phyloP scores from a whole-genome alignment of 2,329 filamentous ascomycete genomes.

The Keithomyces neogunnii region DNA sequence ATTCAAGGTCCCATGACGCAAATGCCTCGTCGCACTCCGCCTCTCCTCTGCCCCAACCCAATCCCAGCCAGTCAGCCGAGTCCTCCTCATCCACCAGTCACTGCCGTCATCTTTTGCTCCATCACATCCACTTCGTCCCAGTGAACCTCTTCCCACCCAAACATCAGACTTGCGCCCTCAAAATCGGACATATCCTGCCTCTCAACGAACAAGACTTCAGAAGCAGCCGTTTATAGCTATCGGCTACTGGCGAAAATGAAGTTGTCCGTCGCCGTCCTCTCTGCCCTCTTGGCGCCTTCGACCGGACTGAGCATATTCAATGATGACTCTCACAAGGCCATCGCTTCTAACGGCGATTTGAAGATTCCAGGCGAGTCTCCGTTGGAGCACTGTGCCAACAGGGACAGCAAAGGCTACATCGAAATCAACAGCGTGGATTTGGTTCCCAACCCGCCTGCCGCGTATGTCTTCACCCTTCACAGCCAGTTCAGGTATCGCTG shows the following conservation, averaged over 20 bases:
- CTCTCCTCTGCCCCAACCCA: slow-evolving; percentile 5
- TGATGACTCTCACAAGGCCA: slow-evolving; percentile 20
- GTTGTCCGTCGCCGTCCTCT: slow-evolving; percentile 34
- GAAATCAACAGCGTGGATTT: slow-evolving; percentile 73
- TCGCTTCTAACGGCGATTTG: slow-evolving; percentile 41
- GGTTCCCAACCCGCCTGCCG: slow-evolving; percentile 72
- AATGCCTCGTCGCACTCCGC: slow-evolving; percentile 10
- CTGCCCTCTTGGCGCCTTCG: slow-evolving; percentile 36
- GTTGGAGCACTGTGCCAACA: slow-evolving; percentile 62
- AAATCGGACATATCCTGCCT: not conserved
- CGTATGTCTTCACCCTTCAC: slow-evolving; percentile 47
- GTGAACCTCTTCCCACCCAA: not conserved
- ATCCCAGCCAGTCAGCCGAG: not conserved
- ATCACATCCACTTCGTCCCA: not conserved
- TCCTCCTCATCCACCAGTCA: not conserved
- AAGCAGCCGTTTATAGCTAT: not conserved
- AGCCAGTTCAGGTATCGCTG: not conserved
- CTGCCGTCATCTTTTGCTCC: slow-evolving; percentile 3
- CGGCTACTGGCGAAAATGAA: slow-evolving; percentile 19
- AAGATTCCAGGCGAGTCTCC: slow-evolving; percentile 81
- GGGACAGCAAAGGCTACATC: slow-evolving; percentile 63
- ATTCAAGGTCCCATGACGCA: slow-evolving; percentile 28
- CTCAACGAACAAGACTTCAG: not conserved
- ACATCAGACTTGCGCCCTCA: not conserved
- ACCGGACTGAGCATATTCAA: slow-evolving; percentile 34